Base-by-base conservation (phyloP, 768 basidiomycete species). In the Gyrodon lividus region DNA sequence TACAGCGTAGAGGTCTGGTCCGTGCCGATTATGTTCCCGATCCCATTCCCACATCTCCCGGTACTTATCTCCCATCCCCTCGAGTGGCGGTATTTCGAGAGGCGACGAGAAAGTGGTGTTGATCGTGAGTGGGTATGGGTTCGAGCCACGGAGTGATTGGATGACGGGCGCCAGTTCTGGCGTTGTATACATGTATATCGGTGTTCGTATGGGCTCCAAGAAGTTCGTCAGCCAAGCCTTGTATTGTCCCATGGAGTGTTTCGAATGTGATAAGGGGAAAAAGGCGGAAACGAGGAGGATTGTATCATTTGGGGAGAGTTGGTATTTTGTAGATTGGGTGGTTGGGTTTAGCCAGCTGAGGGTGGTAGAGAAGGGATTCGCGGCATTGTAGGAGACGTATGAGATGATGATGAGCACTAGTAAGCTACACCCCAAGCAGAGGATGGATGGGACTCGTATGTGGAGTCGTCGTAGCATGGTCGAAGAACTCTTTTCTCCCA, bases 251-350 rank as follows among this genome's bases (percentile, higher is more conserved):
- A 44, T 30, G 6, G 59, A 43, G 45, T 66, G 64, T 43, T 65
- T 62, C 20, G 64, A 64, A 19, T 51, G 54, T 10, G 54, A 45
- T 5, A 60, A 46, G 19, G 64, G 64, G 35, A 62, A 66, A 54
- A 63, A 66, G 3, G 64, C 61, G 4, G 64, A 63, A 5, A 66
- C 64, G 28, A 66, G 59, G 34, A 66, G 55, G 23, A 62, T 35
- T 16, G 37, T 50, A 26, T 28, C 39, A 34, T 50, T 50, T 16
- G 40, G 17, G 1, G 48, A 39, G 26, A 39, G 30, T 31, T 31
- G 24, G 17, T 24, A 50, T 19, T n/a, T 20, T 35, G 33, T 35
- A 4, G 31, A 31, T 13, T 30, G 22, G 3, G 31, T 23, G 23
- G n/a, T 10, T n/a, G 31, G 9, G 9, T 20, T 49, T 13, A 39